A percentile compares a stretch with the other conserved stretches of the same genome.
Conservation (phyloP, 164 flowering plant species). For the Echeveria elegans region DNA sequence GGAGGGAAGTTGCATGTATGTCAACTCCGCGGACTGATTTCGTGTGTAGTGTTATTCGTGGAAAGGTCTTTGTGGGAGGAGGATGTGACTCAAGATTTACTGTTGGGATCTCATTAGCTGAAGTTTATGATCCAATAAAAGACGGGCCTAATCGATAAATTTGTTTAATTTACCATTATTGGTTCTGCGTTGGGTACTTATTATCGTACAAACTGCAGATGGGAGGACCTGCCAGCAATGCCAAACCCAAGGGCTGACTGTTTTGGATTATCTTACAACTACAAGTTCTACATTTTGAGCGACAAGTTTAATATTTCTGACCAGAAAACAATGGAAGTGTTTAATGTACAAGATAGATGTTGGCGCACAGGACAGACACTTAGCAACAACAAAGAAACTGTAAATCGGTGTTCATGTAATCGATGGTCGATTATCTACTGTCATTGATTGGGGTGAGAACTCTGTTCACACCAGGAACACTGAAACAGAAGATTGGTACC, state of each 20-base stretch:
- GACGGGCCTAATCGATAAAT: background rate
- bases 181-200: background rate
- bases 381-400: background rate
- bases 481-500: background rate
- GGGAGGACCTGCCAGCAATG: too few relatives aligned
- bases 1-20: background rate
- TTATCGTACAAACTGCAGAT: background rate
- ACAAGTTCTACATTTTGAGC: too few relatives aligned
- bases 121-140: background rate
- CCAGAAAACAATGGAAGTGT: background rate
- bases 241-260: too few relatives aligned
- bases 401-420: background rate
- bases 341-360: background rate
- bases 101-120: background rate
- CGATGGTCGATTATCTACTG: too few relatives aligned
- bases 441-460: too few relatives aligned
- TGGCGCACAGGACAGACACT: background rate
- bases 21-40: background rate
- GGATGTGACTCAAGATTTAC: background rate
- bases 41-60: background rate
- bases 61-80: background rate
- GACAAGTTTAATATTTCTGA: too few relatives aligned
- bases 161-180: background rate
- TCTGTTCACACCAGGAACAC: background rate
- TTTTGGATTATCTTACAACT: background rate